These are phyloP conservation scores for Torrubiella hemipterigena DNA, from an alignment of 2,329 filamentous ascomycete species.

Conservation along the genomic window DNA sequence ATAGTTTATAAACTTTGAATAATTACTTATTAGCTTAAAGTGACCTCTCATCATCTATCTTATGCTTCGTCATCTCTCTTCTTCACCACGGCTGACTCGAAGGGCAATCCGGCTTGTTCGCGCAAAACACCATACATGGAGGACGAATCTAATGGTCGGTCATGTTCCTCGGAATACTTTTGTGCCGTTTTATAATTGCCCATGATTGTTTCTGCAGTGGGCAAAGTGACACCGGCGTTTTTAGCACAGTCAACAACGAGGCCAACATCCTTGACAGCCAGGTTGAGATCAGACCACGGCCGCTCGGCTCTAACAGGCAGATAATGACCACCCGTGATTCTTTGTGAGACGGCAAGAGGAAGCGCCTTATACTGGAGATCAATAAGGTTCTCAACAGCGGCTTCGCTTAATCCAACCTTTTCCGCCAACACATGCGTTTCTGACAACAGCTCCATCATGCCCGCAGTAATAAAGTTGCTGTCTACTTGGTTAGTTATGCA, in stretches of 20 bases:
- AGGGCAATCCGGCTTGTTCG: constrained; percentile 26
- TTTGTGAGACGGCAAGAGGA: constrained; percentile 22
- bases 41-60: too few relatives aligned
- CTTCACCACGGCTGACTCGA: constrained; percentile 26
- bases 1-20: too few relatives aligned
- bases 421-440: constrained; percentile 38
- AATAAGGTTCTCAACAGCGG: constrained; percentile 29
- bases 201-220: constrained; percentile 29
- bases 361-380: constrained; percentile 25
- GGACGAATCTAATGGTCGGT: constrained; percentile 32
- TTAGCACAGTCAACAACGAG: constrained; percentile 32
- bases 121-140: constrained; percentile 37
- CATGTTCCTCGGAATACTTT: constrained; percentile 18
- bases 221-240: constrained; percentile 22
- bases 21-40: too few relatives aligned
- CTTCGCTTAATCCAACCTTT: constrained; percentile 25
- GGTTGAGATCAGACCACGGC: constrained; percentile 34
- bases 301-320: constrained; percentile 18
- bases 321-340: constrained; percentile 25
- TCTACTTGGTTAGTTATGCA: neutral
- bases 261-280: constrained; percentile 40
- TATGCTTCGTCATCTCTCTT: constrained; percentile 12
- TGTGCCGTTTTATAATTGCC: constrained; percentile 30
- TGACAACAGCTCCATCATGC: constrained; percentile 34
- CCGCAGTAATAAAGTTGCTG: constrained; percentile 36